Evolutionary conservation across 2,329 filamentous ascomycete species (phyloP), one percentile per base, ranked within the genome.

Genomic region (Aspergillus sp.): DNA sequence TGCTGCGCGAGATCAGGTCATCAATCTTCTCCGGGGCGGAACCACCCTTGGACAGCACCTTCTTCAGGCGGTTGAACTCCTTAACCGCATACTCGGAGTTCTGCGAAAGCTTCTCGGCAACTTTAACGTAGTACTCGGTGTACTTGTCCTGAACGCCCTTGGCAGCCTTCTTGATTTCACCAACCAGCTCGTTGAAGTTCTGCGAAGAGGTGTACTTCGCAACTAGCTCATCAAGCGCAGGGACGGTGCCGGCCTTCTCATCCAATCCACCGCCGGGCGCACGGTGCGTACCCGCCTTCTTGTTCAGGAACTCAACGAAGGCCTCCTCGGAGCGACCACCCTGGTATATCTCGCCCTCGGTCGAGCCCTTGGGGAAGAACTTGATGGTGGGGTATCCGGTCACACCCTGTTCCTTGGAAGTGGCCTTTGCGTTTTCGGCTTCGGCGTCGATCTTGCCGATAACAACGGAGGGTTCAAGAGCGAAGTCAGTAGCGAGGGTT

Each of bases 391-490:
- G 95, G 83, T 96, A 99, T 37, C 89, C 91, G 55, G 84, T 84
- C 66, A 99, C 86, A 60, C 87, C 91, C 72, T 95, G 88, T 52
- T 88, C 86, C 71, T 86, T 77, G 52, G 92, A 88, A 50, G 88
- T 87, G 45, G 84, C 84, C 79, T 96, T 97, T 76, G 89, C 86
- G 76, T 91, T 91, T 68, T 90, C 87, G 31, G 89, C 87, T 79
- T 99, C 93, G 71, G 91, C 93, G 73, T 99, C 93, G 61, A 99
- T 89, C 82, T 99, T 98, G 76, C 92, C 95, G 70, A 99, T 87
- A 45, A 96, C 73, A 62, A 99, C 91, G 64, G 84, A 82, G 59
- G 87, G 77, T 70, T 99, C 95, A 72, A 82, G 84, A 64, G 83
- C 82, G 77, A 93, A 99, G 78, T 92, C 90, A 61, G 82, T 81